Evolutionary conservation across 2,329 filamentous ascomycete genomes (phyloP), one percentile per base, ranked within the genome.

Genomic region (Aspergillus persii): DNA sequence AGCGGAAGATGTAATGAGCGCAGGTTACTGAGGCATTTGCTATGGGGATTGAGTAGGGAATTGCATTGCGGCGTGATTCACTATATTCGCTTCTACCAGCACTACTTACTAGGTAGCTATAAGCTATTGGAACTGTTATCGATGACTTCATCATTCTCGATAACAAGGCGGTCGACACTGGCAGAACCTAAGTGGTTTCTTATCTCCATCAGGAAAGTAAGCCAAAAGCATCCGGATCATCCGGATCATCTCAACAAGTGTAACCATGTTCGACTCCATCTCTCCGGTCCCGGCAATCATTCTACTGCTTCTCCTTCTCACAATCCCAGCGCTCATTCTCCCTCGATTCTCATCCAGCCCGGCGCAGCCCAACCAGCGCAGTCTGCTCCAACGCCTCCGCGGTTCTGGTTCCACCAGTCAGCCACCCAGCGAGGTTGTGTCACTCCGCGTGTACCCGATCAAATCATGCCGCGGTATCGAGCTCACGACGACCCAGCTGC

Each of bases 391-490:
- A 31, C 58, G 50, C 53, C 54, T 66, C 53, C 62, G 65, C 11
- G 61, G 59, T 8, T 29, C 50, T 23, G 18, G 18, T 23, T 23
- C 18, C 18, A 23, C 18, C 54, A 39, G 29, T 23, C 36, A 63
- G 48, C 61, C 64, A 51, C 69, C 63, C 41, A 73, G 63, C 59
- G 71, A 75, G 48, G 70, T 76, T 31, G 57, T 68, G 60, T 68
- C 69, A 8, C 75, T 88, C 9, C 81, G 80, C 57, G 79, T 88
- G 65, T 88, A 88, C 68, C 86, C 86, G 11, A 84, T 89, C 67
- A 89, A 89, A 68, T 88, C 86, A 61, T 89, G 86, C 65, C 84
- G 86, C 50, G 86, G 86, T 8, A 78, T 89, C 64, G 77, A 81
- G 46, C 75, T 88, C 8, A 70, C 79, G 15, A 79, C 77, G 2